Evolutionary conservation across 2,329 filamentous ascomycete genomes (phyloP).

Genomic region (Harringtonia aguacate): DNA sequence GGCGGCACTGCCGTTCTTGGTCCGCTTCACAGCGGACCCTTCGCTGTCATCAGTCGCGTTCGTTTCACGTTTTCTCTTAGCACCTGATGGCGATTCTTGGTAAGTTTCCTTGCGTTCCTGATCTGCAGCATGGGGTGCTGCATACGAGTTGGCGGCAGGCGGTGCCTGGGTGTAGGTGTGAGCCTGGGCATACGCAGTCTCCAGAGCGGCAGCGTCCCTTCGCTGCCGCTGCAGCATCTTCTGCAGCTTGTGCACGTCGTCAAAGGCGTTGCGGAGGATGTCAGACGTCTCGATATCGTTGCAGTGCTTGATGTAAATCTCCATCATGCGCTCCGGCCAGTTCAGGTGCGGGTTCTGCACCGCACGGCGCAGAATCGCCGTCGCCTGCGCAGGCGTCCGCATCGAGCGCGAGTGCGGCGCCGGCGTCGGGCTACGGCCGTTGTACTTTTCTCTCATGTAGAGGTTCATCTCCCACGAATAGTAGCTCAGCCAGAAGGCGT

Average conservation of each 20-base stretch:
- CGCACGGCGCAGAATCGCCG: constrained; percentile 64
- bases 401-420: constrained; percentile 22
- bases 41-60: constrained; percentile 33
- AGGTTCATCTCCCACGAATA: constrained; percentile 83
- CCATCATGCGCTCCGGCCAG: constrained; percentile 66
- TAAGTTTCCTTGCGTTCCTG: not conserved
- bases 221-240: constrained; percentile 54
- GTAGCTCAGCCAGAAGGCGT: constrained; percentile 89
- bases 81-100: constrained; percentile 24
- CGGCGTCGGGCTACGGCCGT: constrained; percentile 41
- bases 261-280: constrained; percentile 61
- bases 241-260: constrained; percentile 59
- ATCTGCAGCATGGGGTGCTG: constrained; percentile 16
- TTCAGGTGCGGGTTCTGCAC: constrained; percentile 53
- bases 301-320: constrained; percentile 68
- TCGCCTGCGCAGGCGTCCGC: constrained; percentile 62
- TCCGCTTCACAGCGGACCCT: constrained; percentile 55
- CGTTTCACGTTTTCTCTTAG: constrained; percentile 67
- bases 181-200: constrained; percentile 24
- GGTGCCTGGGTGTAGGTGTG: constrained; percentile 12
- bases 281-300: constrained; percentile 80
- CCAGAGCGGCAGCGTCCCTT: constrained; percentile 42
- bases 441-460: constrained; percentile 36
- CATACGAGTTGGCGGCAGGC: constrained; percentile 2
- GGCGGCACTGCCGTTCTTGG: constrained; percentile 43